phyloP scores from a whole-genome alignment of 768 basidiomycete genomes.

The Kwoniella sp. region DNA sequence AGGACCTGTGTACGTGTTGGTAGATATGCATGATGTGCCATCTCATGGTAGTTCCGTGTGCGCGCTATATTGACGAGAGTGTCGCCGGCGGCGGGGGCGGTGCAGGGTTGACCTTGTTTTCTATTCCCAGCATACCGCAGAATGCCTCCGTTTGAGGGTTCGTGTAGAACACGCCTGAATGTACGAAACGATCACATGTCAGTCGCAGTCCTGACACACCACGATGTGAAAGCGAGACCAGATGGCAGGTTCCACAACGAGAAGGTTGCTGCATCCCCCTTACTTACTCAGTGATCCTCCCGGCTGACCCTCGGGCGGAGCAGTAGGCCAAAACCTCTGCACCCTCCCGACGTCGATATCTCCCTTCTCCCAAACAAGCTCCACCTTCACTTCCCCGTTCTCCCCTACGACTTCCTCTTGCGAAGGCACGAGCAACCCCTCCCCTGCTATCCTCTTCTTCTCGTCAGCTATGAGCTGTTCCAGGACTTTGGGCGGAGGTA shows the following conservation, averaged over 20 bases:
- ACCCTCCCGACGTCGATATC: constrained; percentile 60
- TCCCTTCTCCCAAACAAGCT: constrained; percentile 38
- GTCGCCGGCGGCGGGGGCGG: constrained; percentile 27
- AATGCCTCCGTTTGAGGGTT: constrained; percentile 91
- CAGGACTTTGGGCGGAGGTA: constrained; percentile 66
- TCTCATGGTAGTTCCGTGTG: not conserved
- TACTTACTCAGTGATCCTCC: constrained; percentile 59
- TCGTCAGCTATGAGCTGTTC: constrained; percentile 65
- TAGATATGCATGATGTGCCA: constrained; percentile 3
- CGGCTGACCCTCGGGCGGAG: constrained; percentile 57
- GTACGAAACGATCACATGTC: not conserved
- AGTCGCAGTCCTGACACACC: too few species aligned
- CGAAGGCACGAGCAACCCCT: constrained; percentile 55
- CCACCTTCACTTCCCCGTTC: constrained; percentile 23
- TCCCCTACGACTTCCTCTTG: not conserved
- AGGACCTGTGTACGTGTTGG: constrained; percentile 1
- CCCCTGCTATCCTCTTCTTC: constrained; percentile 68
- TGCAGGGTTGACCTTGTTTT: constrained; percentile 68
- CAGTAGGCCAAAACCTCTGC: constrained; percentile 71
- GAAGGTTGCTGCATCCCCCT: too few species aligned
- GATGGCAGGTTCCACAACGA: not conserved
- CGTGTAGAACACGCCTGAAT: constrained; percentile 69
- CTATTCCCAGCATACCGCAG: constrained; percentile 74
- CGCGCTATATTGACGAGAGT: not conserved
- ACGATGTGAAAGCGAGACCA: not conserved